These are phyloP conservation scores for Apiotrichum gamsii DNA, from an alignment of 1,284 basidiomycete species.

Conservation along the genomic window DNA sequence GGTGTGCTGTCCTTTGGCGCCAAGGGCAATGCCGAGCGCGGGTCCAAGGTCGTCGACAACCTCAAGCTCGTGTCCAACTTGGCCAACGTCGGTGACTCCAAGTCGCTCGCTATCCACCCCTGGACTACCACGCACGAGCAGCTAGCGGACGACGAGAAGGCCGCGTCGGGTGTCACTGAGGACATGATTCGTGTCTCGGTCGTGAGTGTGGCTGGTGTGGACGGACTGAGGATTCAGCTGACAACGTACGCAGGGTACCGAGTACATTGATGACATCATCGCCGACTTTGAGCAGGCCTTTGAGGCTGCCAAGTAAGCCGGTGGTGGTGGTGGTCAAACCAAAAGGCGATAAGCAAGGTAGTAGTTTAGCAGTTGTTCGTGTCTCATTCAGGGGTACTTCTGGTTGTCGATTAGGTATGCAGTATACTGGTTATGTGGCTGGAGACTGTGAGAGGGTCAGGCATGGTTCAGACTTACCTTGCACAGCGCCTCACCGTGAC, in stretches of 20 bases:
- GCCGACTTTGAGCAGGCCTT: constrained; percentile 71
- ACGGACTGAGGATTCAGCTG: too few relatives aligned
- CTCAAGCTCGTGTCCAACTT: constrained; percentile 69
- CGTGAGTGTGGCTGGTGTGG: too few relatives aligned
- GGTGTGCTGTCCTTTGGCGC: constrained; percentile 78
- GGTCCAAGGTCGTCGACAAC: constrained; percentile 65
- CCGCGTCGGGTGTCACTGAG: constrained; percentile 65
- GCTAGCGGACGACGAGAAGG: constrained; percentile 56
- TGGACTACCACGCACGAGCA: constrained; percentile 65
- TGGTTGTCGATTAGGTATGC: too few relatives aligned
- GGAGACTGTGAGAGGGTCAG: too few relatives aligned
- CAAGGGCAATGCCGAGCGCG: constrained; percentile 59
- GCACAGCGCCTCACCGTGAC: too few relatives aligned
- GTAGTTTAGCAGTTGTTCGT: too few relatives aligned
- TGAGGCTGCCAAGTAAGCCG: constrained; percentile 14
- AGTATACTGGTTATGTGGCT: too few relatives aligned
- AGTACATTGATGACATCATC: constrained; percentile 76
- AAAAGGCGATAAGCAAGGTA: too few relatives aligned
- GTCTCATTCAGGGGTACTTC: too few relatives aligned
- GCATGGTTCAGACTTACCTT: too few relatives aligned
- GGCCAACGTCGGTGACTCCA: constrained; percentile 70
- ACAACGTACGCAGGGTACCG: too few relatives aligned
- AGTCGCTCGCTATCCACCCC: constrained; percentile 77
- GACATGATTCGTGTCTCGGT: constrained; percentile 71
- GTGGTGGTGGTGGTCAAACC: too few relatives aligned